Evolutionary conservation across 2,329 filamentous ascomycete genomes (phyloP).

Genomic region (Hypoxylon sp.): DNA sequence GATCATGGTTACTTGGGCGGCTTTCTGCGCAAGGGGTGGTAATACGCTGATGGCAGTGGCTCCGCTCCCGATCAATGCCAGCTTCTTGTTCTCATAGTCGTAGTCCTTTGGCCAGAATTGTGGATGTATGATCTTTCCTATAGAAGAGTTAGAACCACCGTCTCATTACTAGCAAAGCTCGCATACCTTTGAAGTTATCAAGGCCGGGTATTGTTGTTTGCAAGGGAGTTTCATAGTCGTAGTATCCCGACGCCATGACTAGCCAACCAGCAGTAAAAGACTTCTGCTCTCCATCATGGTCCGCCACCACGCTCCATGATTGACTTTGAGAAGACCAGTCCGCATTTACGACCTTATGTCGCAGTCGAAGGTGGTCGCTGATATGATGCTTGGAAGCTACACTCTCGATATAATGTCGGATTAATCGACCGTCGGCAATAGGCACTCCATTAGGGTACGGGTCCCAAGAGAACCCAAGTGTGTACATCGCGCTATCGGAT

Average conservation of each 20-base stretch:
- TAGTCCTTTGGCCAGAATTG: slow-evolving; percentile 75
- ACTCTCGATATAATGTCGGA: slow-evolving; percentile 63
- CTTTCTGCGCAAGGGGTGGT: slow-evolving; percentile 71
- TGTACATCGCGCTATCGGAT: slow-evolving; percentile 52
- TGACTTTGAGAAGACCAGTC: slow-evolving; percentile 64
- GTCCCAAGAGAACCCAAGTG: slow-evolving; percentile 60
- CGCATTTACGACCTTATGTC: slow-evolving; percentile 57
- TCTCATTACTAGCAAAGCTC: background rate
- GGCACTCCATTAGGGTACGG: slow-evolving; percentile 48
- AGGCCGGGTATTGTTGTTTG: slow-evolving; percentile 64
- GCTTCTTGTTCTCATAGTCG: slow-evolving; percentile 69
- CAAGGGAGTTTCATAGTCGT: slow-evolving; percentile 63
- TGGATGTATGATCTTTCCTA: slow-evolving; percentile 64
- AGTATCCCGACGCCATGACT: slow-evolving; percentile 71
- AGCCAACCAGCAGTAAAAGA: slow-evolving; percentile 59
- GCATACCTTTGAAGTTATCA: slow-evolving; percentile 55
- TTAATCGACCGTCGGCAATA: slow-evolving; percentile 32
- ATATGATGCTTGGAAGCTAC: slow-evolving; percentile 60
- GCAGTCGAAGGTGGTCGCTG: slow-evolving; percentile 60
- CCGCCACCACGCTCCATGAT: slow-evolving; percentile 56
- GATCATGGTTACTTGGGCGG: slow-evolving; percentile 76
- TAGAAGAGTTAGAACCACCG: slow-evolving; percentile 13
- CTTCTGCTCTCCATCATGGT: slow-evolving; percentile 44
- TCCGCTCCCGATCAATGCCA: slow-evolving; percentile 79
- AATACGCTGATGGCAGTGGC: slow-evolving; percentile 81